Evolutionary conservation across 345 rosid genomes (phyloP).

Genomic region (Lumnitzera littorea): DNA sequence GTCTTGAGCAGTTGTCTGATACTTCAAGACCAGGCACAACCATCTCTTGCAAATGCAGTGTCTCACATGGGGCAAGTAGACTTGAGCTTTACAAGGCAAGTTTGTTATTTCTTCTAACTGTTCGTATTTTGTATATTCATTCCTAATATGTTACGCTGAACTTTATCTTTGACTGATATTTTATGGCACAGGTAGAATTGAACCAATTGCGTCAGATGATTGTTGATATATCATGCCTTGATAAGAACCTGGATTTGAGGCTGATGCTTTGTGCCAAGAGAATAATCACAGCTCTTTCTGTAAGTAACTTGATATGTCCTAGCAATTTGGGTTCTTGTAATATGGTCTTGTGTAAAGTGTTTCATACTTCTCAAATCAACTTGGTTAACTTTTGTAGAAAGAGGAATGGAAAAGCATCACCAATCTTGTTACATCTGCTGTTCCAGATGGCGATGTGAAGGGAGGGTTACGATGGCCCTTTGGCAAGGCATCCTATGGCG

Average conservation of each 20-base stretch:
- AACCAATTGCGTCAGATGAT: constrained; percentile 6
- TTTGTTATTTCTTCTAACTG: not conserved
- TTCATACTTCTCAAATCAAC: not conserved
- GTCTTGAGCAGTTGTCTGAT: constrained; percentile 33
- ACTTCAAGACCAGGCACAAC: constrained; percentile 15
- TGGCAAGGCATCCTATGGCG: constrained; percentile 29
- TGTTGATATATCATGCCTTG: constrained; percentile 22
- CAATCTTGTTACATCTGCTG: constrained; percentile 40
- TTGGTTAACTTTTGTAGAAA: constrained; percentile 29
- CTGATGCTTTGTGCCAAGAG: constrained; percentile 41
- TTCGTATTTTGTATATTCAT: not conserved
- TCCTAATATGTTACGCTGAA: not conserved
- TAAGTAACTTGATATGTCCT: constrained; percentile 1
- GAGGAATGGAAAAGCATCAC: constrained; percentile 40
- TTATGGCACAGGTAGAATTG: constrained; percentile 5
- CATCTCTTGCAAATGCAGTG: constrained; percentile 46
- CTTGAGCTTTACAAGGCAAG: constrained; percentile 49
- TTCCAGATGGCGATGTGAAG: constrained; percentile 50
- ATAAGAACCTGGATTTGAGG: constrained; percentile 61
- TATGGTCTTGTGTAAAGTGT: not conserved
- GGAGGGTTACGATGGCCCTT: constrained; percentile 71
- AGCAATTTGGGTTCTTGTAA: no score
- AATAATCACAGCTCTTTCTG: constrained; percentile 28
- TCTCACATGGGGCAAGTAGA: constrained; percentile 27
- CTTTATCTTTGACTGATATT: not conserved